phyloP scores from a whole-genome alignment of 2,329 filamentous ascomycete genomes.

The Epicoccum sorghinum region DNA sequence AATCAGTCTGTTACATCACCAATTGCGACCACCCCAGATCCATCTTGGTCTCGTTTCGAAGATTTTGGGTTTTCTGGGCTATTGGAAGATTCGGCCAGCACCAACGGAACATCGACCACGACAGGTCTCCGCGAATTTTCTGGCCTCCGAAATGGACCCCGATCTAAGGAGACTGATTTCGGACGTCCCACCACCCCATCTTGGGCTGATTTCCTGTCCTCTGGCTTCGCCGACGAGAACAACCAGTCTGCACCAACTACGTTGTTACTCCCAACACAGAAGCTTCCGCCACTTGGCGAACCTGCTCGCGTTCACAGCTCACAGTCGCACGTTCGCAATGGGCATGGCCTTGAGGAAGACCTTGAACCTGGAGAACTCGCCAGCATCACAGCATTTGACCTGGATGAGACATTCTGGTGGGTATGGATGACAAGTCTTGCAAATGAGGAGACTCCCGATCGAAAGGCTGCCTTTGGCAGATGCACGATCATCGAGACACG shows the following conservation, averaged over 20 bases:
- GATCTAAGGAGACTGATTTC: conserved; percentile 69
- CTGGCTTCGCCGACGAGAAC: conserved; percentile 83
- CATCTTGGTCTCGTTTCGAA: conserved; percentile 96
- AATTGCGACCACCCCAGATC: conserved; percentile 65
- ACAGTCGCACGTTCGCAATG: conserved; percentile 72
- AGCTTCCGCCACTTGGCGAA: conserved; percentile 82
- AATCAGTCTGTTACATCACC: conserved; percentile 77
- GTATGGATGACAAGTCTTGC: conserved; percentile 98
- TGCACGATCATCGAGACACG: conserved; percentile 91
- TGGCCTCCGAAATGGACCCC: conserved; percentile 69
- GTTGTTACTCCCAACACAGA: conserved; percentile 86
- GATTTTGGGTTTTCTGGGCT: conserved; percentile 87
- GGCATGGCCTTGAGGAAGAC: conserved; percentile 71
- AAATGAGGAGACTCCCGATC: conserved; percentile 80
- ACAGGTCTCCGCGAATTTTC: conserved; percentile 72
- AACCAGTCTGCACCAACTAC: conserved; percentile 67
- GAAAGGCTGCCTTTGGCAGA: conserved; percentile 92
- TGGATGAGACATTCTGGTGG: conserved; percentile 99
- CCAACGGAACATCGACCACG: conserved; percentile 34
- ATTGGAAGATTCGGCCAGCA: conserved; percentile 67
- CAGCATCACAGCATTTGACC: conserved; percentile 81
- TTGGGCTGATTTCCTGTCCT: conserved; percentile 96
- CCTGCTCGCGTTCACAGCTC: conserved; percentile 76
- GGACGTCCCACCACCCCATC: conserved; percentile 92
- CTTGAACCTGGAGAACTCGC: conserved; percentile 93